Base-by-base conservation (phyloP, 2,329 filamentous ascomycete species). In the Dactylellina haptotyla region DNA sequence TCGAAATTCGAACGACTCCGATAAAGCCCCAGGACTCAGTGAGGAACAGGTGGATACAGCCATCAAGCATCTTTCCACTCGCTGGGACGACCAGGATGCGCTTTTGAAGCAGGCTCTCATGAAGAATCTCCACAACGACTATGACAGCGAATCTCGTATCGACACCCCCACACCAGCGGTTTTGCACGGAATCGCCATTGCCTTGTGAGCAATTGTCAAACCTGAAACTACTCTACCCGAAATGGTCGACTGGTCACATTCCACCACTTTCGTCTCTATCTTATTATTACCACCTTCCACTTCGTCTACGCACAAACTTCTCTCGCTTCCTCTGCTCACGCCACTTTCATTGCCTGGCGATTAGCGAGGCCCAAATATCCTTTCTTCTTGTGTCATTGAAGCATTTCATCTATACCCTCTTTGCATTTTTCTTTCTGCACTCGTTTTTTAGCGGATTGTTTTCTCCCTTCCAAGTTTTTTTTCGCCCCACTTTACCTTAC, bases 1-100 rank as follows among this genome's bases (percentile, higher is more conserved):
- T 51, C 65, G 54, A 34, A 58, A 18, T 58, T 75, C 59, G 39
- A 54, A 63, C 58, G 75, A 73, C 37, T 74, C 61, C 41, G 63
- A 63, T 45, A 76, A 76, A 65, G 39, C 53, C 32, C 37, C 41
- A 23, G 54, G 54, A 39, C 53, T 51, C 10, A 75, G 59, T 28
- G 70, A 75, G 20, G 70, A 75, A n/a, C 70, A 75, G 23, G 63
- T 75, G 3, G 64, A 75, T 23, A 34, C 57, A 3, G 70, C 70
- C 14, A 67, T 75, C 34, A 67, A 69, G 48, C 59, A 63, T 34
- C 63, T 75, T 26, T 25, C 63, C 4, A 25, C 32, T n/a, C 70
- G 70, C 28, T 75, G 70, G 70, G 69, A 66, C 26, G 69, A 73
- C 14, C 69, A 73, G 48, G 69, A 64, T 18, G 53, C 48, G 37